Base-by-base conservation (phyloP, 768 basidiomycete species). In the Psilocybe cubensis region DNA sequence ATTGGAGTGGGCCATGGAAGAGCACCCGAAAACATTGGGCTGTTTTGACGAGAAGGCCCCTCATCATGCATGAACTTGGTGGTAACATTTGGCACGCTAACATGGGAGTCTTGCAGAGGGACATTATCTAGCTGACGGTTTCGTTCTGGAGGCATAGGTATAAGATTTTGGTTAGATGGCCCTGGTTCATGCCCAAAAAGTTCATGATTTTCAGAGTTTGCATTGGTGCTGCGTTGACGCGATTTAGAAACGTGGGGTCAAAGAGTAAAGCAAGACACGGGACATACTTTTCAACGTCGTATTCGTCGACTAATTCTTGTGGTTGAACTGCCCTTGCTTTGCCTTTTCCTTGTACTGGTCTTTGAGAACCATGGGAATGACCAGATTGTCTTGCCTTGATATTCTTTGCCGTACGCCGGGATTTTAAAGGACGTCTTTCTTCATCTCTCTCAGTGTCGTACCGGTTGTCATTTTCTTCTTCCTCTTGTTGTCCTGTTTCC, bases 151-250 rank as follows among this genome's bases (percentile, higher is more conserved):
- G 52, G 48, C 14, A 44, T 29, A 4, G 43, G 41, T 17, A 56
- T 49, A 20, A 62, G 55, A 24, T 59, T 63, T 18, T 55, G 57
- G 12, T 59, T 29, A 3, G 56, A 56, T 1, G 54, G 60, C 12
- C 48, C 54, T 28, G 58, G 60, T 35, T 38, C 59, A 18, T 46
- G n/a, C n/a, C n/a, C n/a, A n/a, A n/a, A n/a, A n/a, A n/a, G n/a
- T n/a, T n/a, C n/a, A n/a, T n/a, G n/a, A n/a, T n/a, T n/a, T n/a
- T n/a, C n/a, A n/a, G n/a, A n/a, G n/a, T n/a, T n/a, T n/a, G n/a
- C n/a, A n/a, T n/a, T n/a, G n/a, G n/a, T n/a, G n/a, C n/a, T n/a
- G n/a, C n/a, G n/a, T n/a, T n/a, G 31, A 33, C 8, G 8, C 31
- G 31, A 33, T 9, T 33, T 14, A 33, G 31, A 8, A 33, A 33